phyloP scores from a whole-genome alignment of 495 filamentous ascomycete genomes.

The Cercophora sp. region DNA sequence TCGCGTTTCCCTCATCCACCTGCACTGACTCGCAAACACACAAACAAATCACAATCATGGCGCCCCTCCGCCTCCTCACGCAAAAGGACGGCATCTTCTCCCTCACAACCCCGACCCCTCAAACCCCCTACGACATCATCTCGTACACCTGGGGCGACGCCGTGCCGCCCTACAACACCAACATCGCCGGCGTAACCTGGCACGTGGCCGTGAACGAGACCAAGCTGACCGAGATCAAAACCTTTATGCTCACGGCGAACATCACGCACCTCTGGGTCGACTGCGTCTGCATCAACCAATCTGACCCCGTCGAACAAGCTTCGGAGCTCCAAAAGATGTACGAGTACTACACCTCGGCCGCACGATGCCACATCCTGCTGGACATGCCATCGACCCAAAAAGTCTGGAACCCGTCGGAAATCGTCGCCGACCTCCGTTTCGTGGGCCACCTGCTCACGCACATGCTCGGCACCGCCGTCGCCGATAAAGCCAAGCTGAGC shows the following conservation, averaged over 20 bases:
- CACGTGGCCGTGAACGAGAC: background rate
- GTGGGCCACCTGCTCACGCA: constrained; percentile 17
- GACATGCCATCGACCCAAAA: constrained; percentile 21
- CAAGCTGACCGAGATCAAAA: constrained; percentile 6
- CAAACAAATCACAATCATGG: background rate
- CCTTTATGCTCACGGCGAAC: background rate
- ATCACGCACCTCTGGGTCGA: constrained; percentile 1
- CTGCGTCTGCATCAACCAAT: background rate
- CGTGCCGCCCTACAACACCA: background rate
- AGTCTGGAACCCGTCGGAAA: constrained; percentile 20
- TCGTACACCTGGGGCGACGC: background rate
- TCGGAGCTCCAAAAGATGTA: constrained; percentile 18
- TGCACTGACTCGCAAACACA: background rate
- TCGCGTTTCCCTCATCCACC: background rate
- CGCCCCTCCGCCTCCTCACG: background rate
- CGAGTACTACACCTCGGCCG: constrained; percentile 19
- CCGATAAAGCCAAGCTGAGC: constrained; percentile 8
- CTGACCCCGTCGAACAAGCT: background rate
- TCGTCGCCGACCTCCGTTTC: constrained; percentile 20
- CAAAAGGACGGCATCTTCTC: background rate
- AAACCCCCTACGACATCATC: background rate
- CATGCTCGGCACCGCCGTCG: constrained; percentile 15
- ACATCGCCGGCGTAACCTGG: background rate
- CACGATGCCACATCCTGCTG: constrained; percentile 21
- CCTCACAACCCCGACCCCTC: background rate